Conservation (phyloP, 2,329 filamentous ascomycete genomes). For the Pseudopithomyces maydicus region DNA sequence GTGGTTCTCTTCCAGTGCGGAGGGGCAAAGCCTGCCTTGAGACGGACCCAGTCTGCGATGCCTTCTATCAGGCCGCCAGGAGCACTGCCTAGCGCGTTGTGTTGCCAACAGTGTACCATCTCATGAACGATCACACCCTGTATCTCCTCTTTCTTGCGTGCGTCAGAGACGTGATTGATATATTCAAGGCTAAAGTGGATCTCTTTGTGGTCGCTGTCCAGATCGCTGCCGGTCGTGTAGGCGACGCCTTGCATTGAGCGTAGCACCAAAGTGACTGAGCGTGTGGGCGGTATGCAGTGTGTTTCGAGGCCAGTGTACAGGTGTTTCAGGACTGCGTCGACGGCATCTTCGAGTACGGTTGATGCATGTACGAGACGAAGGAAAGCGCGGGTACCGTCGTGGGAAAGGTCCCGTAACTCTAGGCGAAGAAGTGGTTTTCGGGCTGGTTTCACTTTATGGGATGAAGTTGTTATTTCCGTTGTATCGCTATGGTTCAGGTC, state of each 20-base stretch:
- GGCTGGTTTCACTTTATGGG: conserved; percentile 24
- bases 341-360: conserved; percentile 64
- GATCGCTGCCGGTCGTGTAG: conserved; percentile 80
- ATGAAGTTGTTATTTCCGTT: conserved; percentile 1
- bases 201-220: conserved; percentile 88
- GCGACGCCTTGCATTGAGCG: conserved; percentile 82
- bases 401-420: conserved; percentile 55
- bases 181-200: conserved; percentile 86
- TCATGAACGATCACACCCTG: conserved; percentile 87
- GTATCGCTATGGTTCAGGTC: background rate
- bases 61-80: conserved; percentile 83
- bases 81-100: conserved; percentile 64
- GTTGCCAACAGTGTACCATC: conserved; percentile 93
- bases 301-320: conserved; percentile 63
- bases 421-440: conserved; percentile 54
- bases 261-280: conserved; percentile 83
- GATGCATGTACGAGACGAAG: conserved; percentile 68
- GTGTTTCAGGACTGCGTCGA: conserved; percentile 70
- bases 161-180: conserved; percentile 55
- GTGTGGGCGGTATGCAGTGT: conserved; percentile 64
- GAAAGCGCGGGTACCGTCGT: conserved; percentile 68
- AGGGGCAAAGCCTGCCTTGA: conserved; percentile 73
- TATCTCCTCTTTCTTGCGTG: conserved; percentile 64
- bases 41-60: conserved; percentile 88
- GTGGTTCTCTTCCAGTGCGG: conserved; percentile 76